phyloP scores from a whole-genome alignment of 441 rosid species.

The Hura crepitans region DNA sequence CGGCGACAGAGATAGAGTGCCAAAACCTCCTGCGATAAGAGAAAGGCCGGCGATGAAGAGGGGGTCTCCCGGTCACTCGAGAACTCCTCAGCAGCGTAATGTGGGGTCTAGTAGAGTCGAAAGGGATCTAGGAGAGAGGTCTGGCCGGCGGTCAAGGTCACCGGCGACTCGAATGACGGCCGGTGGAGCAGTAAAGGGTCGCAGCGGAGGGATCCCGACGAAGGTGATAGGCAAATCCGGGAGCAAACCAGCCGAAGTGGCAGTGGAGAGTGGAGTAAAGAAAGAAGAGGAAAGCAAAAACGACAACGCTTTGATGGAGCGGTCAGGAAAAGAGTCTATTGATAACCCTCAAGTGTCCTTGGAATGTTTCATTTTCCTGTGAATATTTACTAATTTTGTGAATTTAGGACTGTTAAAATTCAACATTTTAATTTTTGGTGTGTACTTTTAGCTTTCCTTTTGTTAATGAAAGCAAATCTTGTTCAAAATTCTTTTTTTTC shows the following conservation, averaged over 20 bases:
- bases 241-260: conserved; percentile 16
- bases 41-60: neutral
- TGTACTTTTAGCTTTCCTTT: neutral
- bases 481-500: too few species aligned
- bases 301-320: conserved; percentile 22
- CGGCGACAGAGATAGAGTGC: conserved; percentile 29
- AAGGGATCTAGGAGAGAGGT: conserved; percentile 38
- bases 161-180: conserved; percentile 40
- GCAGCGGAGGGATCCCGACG: conserved; percentile 33
- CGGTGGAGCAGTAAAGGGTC: conserved; percentile 20
- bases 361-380: conserved; percentile 87
- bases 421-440: neutral
- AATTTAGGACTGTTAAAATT: neutral
- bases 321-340: conserved; percentile 29
- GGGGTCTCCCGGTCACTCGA: conserved; percentile 23
- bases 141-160: conserved; percentile 48
- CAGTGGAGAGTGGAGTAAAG: conserved; percentile 12
- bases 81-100: conserved; percentile 24
- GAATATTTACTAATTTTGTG: conserved; percentile 14
- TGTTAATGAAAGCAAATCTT: neutral
- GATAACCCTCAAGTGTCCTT: conserved; percentile 67
- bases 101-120: conserved; percentile 33
- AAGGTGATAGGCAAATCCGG: conserved; percentile 34
- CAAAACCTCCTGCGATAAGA: conserved; percentile 28
- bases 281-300: conserved; percentile 23